Evolutionary conservation across 805 yeast species (phyloP).

Genomic region (Metschnikowia santaceciliae): DNA sequence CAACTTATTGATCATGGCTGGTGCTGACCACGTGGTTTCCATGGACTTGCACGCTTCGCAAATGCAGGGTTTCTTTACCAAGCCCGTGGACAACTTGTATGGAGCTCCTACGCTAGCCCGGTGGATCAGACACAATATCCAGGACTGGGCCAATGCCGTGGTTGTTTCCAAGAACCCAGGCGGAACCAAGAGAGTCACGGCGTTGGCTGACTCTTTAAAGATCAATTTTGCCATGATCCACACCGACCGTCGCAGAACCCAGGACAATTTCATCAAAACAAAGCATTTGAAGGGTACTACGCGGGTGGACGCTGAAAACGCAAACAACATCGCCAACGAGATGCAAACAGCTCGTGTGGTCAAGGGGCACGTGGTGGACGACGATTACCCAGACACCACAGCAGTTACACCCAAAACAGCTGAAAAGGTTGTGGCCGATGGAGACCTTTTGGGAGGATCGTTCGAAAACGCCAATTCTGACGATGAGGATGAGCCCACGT

Average conservation of each 20-base stretch:
- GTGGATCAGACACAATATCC: conserved; percentile 90
- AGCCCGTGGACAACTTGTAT: conserved; percentile 93
- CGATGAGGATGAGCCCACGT: conserved; percentile 75
- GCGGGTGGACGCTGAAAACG: conserved; percentile 53
- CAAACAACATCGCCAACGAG: conserved; percentile 67
- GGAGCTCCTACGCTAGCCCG: conserved; percentile 96
- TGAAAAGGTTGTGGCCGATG: conserved; percentile 16
- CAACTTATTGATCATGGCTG: conserved; percentile 92
- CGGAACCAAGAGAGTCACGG: conserved; percentile 96
- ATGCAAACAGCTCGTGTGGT: conserved; percentile 95
- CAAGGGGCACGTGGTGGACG: conserved; percentile 95
- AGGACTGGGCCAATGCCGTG: conserved; percentile 82
- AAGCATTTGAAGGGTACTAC: conserved; percentile 37
- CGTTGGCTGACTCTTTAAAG: conserved; percentile 93
- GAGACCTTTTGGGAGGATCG: conserved; percentile 73
- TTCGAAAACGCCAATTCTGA: conserved; percentile 80
- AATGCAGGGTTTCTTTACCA: conserved; percentile 98
- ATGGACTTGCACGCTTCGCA: conserved; percentile 97
- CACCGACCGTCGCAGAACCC: conserved; percentile 90
- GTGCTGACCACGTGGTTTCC: conserved; percentile 97
- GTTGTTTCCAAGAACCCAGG: conserved; percentile 99
- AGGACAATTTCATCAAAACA: conserved; percentile 48
- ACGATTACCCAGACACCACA: conserved; percentile 47
- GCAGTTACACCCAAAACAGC: conserved; percentile 1
- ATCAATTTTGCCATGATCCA: conserved; percentile 98